Evolutionary conservation across 2,329 filamentous ascomycete genomes (phyloP).

Genomic region (Cytospora piceae): DNA sequence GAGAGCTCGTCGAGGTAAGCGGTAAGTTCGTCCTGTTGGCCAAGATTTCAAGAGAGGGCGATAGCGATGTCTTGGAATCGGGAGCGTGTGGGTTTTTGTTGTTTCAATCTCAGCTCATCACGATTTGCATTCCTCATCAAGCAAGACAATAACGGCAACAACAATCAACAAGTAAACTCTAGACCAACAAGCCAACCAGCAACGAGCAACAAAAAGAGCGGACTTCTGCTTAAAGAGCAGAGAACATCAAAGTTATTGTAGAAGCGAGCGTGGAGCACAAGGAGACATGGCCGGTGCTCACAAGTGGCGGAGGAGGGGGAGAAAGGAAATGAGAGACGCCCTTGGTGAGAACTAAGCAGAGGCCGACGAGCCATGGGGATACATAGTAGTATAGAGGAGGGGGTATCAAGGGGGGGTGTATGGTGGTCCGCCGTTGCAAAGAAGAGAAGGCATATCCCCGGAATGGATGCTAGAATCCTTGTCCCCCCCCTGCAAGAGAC

Average conservation of each 20-base stretch:
- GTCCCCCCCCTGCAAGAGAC: constrained; percentile 23
- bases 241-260: neutral
- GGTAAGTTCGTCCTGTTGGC: constrained; percentile 8
- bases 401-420: neutral
- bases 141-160: constrained; percentile 10
- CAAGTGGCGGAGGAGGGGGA: constrained; percentile 5
- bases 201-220: constrained; percentile 23
- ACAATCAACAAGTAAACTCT: constrained; percentile 15
- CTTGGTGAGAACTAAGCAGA: constrained; percentile 7
- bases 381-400: constrained; percentile 9
- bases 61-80: constrained; percentile 16
- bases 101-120: constrained; percentile 21
- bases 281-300: constrained; percentile 17
- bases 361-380: constrained; percentile 14
- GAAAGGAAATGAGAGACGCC: constrained; percentile 21
- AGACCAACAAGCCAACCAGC: constrained; percentile 13
- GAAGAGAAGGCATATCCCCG: constrained; percentile 16
- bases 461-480: constrained; percentile 2
- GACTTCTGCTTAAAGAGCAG: constrained; percentile 22
- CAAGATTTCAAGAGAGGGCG: neutral
- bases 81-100: constrained; percentile 21
- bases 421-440: constrained; percentile 1
- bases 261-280: constrained; percentile 12
- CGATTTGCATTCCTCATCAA: constrained; percentile 23
- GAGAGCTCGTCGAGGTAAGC: neutral